Evolutionary conservation across 164 flowering plant species (phyloP), one percentile per base, ranked within the genome.

Genomic region (Liquidambar formosana): DNA sequence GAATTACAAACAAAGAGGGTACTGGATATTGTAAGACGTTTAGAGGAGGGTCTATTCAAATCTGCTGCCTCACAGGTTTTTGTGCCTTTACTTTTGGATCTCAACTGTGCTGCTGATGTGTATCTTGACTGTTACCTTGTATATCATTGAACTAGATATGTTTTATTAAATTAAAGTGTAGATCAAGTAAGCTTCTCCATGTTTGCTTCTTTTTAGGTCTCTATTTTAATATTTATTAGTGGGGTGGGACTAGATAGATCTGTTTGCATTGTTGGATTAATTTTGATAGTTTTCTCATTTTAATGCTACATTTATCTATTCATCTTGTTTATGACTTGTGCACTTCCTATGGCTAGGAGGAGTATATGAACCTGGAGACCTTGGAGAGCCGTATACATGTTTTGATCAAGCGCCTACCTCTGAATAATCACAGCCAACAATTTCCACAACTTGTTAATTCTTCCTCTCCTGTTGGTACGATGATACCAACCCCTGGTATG

Each of bases 401-500:
- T 67, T 45, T 91, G 61, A 73, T 88, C 22, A 86, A 73, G 66
- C 76, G 81, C 15, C 15, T 69, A 10, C 65, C 75, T 38, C 8
- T 53, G 67, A 72, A 47, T 64, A 86, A 81, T 76, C 85, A 75
- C 21, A 78, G 43, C 63, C 88, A 84, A 68, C 89, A 82, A 38
- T 73, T 74, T 64, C 73, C 77, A 5, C 87, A 77, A 47, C 80
- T 69, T 57, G 81, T 76, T 71, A 83, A 86, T 78, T 76, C 93
- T 72, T 83, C 95, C 49, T 76, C 95, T 67, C 59, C 94, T 8
- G 58, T 86, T 76, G 84, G 94, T 63, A 87, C 97, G 10, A 96
- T 96, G 99, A 90, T 96, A 71, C 98, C 99, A 51, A 96, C 98
- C 14, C 99, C 99, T 74, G 99, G 98, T 59, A 82, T 96, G 81